Base-by-base conservation (phyloP, 2,329 filamentous ascomycete genomes). In the Aspergillus sp. region DNA sequence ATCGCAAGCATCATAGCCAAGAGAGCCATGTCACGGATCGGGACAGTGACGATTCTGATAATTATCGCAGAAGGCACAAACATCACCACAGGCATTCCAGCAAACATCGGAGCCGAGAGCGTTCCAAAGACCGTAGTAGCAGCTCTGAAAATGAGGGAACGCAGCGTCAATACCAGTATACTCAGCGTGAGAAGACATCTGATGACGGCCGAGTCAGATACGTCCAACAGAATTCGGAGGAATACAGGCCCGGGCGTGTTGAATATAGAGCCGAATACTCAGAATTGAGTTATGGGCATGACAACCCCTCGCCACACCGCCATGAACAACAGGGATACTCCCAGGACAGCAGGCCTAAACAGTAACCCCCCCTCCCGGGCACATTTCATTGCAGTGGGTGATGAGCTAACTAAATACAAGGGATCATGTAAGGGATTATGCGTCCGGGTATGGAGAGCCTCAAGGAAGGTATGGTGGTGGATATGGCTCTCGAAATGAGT, bases 391-490 rank as follows among this genome's bases (percentile, higher is more conserved):
- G 33, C 19, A 56, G 54, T 47, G 21, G 48, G 37, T 57, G 31
- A 43, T n/a, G 23, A 55, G 57, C 57, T 62, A 33, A 62, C 48
- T 60, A 27, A n/a, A 61, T 44, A 37, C 12, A 39, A 71, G 66
- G 43, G 60, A 59, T 37, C 62, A 46, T 58, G 57, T 47, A 39
- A 70, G 66, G 41, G 61, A 59, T 37, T 62, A 46, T 58, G 57
- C 49, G 12, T 49, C 64, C 40, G 60, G 62, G 11, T 69, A 69
- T 52, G 60, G 60, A n/a, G 67, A 67, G 39, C 47, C 57, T 9
- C 62, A 59, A 37, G 59, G 58, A 48, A 57, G 48, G 17, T 62
- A 64, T 52, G 61, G 58, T 31, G 60, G 58, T 24, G 53, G 27
- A 43, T 52, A 62, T 56, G 57, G 52, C 33, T 46, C 58, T 23